phyloP scores from a whole-genome alignment of 1,139 yeast species.

The Kazachstania sp. region DNA sequence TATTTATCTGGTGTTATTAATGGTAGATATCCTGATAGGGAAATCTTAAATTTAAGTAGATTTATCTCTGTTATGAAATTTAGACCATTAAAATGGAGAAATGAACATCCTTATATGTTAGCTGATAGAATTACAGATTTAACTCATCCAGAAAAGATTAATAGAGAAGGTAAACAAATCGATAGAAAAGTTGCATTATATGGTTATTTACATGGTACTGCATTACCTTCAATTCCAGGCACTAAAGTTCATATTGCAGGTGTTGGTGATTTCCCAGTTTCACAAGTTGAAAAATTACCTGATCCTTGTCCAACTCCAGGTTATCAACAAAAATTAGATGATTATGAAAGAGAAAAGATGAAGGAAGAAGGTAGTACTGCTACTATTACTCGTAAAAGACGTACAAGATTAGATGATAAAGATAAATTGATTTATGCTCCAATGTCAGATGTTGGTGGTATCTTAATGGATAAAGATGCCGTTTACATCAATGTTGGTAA shows the following conservation, averaged over 20 bases:
- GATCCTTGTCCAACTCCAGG: constrained; percentile 99
- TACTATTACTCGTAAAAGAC: constrained; percentile 56
- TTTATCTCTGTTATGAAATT: constrained; percentile 96
- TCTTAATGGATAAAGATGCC: constrained; percentile 92
- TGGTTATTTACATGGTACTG: constrained; percentile 93
- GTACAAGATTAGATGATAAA: constrained; percentile 87
- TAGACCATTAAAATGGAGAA: constrained; percentile 96
- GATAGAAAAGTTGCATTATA: constrained; percentile 88
- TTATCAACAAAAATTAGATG: constrained; percentile 78
- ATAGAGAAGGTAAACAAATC: constrained; percentile 60
- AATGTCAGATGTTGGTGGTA: constrained; percentile 99
- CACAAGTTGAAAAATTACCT: constrained; percentile 77
- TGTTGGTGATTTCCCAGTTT: constrained; percentile 77
- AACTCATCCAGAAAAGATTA: constrained; percentile 81
- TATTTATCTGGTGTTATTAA: constrained; percentile 92
- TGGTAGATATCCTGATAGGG: constrained; percentile 97
- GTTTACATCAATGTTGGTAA: constrained; percentile 87
- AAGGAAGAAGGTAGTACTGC: constrained; percentile 38
- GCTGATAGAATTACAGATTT: constrained; percentile 93
- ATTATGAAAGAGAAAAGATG: constrained; percentile 55
- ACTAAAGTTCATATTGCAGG: constrained; percentile 93
- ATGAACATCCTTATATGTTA: constrained; percentile 89
- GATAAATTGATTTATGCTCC: constrained; percentile 96
- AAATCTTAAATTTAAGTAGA: constrained; percentile 80
- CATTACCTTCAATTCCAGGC: constrained; percentile 54